phyloP scores from a whole-genome alignment of 768 basidiomycete species.

The Thelephora ganbajun region DNA sequence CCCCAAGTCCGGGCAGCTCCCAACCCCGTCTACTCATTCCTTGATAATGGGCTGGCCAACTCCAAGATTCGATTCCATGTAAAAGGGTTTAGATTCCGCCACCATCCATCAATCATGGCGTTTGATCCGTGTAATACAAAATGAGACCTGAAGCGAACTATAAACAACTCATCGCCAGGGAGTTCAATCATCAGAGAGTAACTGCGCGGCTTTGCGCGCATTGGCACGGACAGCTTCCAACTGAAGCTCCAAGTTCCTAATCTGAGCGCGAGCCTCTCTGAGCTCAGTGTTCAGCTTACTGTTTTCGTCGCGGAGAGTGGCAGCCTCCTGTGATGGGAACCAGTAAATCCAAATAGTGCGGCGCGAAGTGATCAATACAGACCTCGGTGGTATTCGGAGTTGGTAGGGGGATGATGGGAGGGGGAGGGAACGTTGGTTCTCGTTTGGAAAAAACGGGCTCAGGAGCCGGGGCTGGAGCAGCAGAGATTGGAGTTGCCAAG shows the following conservation, averaged over 20 bases:
- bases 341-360: background rate
- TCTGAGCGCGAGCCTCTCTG: constrained; percentile 68
- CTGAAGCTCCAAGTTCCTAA: constrained; percentile 72
- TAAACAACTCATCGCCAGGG: background rate
- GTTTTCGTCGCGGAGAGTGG: constrained; percentile 40
- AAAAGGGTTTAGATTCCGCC: no score
- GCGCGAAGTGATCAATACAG: background rate
- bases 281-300: constrained; percentile 47
- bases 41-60: no score
- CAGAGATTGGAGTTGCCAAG: constrained; percentile 6
- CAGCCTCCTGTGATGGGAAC: constrained; percentile 8
- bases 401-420: background rate
- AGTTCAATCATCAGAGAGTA: constrained; percentile 24
- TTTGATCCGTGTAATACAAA: background rate
- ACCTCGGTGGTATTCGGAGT: background rate
- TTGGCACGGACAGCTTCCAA: constrained; percentile 65
- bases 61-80: no score
- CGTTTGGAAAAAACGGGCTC: no score
- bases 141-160: background rate
- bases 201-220: constrained; percentile 61
- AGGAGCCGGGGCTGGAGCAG: background rate
- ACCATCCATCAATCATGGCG: no score
- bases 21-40: no score
- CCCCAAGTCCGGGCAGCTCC: no score
- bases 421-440: no score